Evolutionary conservation across 208 protist species (phyloP), one percentile per base, ranked within the genome.

Genomic region (Trypanosoma cruzi): DNA sequence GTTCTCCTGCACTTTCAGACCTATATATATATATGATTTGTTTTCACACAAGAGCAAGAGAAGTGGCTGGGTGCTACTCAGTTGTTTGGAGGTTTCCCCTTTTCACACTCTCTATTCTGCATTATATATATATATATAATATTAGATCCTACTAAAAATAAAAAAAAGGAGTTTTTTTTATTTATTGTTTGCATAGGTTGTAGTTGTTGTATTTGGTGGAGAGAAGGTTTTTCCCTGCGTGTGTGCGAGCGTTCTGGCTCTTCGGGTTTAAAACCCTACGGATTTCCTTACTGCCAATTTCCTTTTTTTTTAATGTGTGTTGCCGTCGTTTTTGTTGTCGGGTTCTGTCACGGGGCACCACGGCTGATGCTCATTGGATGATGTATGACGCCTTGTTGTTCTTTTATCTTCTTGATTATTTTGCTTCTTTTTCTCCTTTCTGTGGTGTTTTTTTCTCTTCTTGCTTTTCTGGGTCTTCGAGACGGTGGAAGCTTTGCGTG

Each of bases 401-500:
- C 40, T 13, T 44, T 16, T 16, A 7, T 44, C 18, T 44, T 14
- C 1, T 14, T 44, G 18, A 20, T 2, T 44, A 13, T 44, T 7
- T 14, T 4, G 10, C 46, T 34, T 48, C n/a, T 32, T 65, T 2
- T 40, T 40, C 50, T 57, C 68, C 3, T 73, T 57, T 50, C 32
- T 76, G 32, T 76, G 16, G 36, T 60, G 61, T 44, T 7, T 44
- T 44, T 44, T 16, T 7, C 40, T 44, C 40, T 44, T 14, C 18
- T 16, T 44, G 13, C 18, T 44, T 44, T 13, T 40, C 40, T 44
- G 40, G 40, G 40, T 4, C 40, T 14, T 44, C 40, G 36, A 7
- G 4, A 22, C 31, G 46, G 37, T 40, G 55, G n/a, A 53, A 8
- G 28, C 24, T 29, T 42, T 22, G 22, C 32, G 20, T 64, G 32